Base-by-base conservation (phyloP, 225 moss, liverwort and hornwort genomes). In the Bryum argenteum region DNA sequence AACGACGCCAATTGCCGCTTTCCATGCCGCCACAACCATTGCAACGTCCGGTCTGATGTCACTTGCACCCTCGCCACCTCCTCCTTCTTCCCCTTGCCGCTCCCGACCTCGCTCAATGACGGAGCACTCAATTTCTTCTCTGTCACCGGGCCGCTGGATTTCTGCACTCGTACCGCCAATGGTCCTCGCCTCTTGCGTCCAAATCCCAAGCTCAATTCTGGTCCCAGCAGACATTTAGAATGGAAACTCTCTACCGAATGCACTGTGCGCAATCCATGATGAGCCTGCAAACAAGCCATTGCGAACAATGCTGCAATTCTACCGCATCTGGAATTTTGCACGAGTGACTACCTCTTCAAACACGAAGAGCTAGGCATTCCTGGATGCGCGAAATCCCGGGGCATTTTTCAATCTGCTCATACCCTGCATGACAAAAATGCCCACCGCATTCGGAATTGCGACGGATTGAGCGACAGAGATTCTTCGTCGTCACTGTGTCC, bases 1-100 rank as follows among this genome's bases (percentile, higher is more conserved):
- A 98, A 83, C 64, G 97, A 98, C 42, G 97, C 89, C 63, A 98
- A 83, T 72, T 86, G 81, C 78, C 97, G 83, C 39, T 89, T 78
- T 9, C 76, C 24, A 51, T 26, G 83, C 40, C 87, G 75, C 62
- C 61, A 68, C 38, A 77, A 65, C 9, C 62, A 52, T 69, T 86
- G 72, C 62, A 85, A 21, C 44, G 65, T 54, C 56, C 61, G 67
- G 67, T 83, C 75, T 41, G 77, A 73, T 10, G 66, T 40, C 63
- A 72, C 44, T 59, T 70, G 59, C 73, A 58, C 47, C 51, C 78
- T 70, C 58, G 72, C 78, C 13, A 50, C 64, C 21, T 59, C 43
- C 15, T 14, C 53, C 42, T 69, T 62, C 52, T 15, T 58, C 70
- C 55, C 73, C 55, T 10, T 8, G 51, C 6, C 22, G 52, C 54